Percentiles rank a stretch among this genome's conserved stretches.
These are phyloP conservation scores for Ustulina deusta DNA, from an alignment of 2,329 filamentous ascomycete genomes.

Conservation along the genomic window DNA sequence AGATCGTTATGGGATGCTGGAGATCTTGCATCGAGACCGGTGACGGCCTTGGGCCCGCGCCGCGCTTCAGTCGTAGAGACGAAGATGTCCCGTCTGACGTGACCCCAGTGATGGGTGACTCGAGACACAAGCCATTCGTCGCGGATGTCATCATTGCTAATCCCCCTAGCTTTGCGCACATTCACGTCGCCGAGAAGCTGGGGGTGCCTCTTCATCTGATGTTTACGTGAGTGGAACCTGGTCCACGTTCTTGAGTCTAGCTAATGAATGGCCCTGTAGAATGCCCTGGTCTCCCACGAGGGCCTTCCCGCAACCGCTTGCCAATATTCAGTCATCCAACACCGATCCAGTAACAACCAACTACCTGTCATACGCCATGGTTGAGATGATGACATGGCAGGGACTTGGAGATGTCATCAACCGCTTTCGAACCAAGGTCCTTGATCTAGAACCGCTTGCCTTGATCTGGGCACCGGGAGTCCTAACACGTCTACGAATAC, in stretches of 20 bases:
- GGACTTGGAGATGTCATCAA: conserved; percentile 93
- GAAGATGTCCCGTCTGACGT: conserved; percentile 38
- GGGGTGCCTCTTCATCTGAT: conserved; percentile 77
- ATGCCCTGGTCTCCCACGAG: conserved; percentile 94
- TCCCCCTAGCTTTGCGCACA: conserved; percentile 73
- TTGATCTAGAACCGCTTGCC: conserved; percentile 79
- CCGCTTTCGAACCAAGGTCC: conserved; percentile 77
- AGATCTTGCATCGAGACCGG: conserved; percentile 78
- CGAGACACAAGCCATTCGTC: conserved; percentile 48
- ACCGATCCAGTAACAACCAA: conserved; percentile 76
- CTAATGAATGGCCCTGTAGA: conserved; percentile 40
- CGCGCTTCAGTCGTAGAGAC: conserved; percentile 53
- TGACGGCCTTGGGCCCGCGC: conserved; percentile 64
- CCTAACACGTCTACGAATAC: conserved; percentile 78
- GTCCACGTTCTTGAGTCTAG: background rate
- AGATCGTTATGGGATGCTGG: conserved; percentile 79
- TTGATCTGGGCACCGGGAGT: conserved; percentile 86
- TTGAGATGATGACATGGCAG: conserved; percentile 95
- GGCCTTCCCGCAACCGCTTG: conserved; percentile 86
- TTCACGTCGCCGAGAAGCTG: conserved; percentile 73
- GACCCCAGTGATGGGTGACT: conserved; percentile 36
- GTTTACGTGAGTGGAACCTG: conserved; percentile 68
- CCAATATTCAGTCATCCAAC: conserved; percentile 77
- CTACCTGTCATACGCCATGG: conserved; percentile 83
- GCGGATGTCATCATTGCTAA: conserved; percentile 63